phyloP scores from a whole-genome alignment of 2,329 filamentous ascomycete species.

The Rutstroemia sydowiana region DNA sequence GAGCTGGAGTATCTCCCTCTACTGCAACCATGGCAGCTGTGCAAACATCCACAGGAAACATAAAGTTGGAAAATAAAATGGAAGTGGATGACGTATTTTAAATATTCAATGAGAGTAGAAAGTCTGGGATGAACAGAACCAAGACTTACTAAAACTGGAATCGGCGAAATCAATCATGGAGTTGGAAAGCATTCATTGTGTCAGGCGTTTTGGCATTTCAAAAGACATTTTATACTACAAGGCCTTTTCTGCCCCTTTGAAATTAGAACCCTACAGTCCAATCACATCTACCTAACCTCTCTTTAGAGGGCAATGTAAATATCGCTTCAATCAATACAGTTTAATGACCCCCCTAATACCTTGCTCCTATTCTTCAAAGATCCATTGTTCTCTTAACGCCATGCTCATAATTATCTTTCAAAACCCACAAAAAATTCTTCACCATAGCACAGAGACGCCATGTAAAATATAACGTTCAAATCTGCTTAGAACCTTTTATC shows the following conservation, averaged over 20 bases:
- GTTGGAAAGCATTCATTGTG: neutral
- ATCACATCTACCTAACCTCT: conserved; percentile 3
- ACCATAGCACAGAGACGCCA: neutral
- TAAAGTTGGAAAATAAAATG: conserved; percentile 34
- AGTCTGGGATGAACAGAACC: neutral
- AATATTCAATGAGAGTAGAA: neutral
- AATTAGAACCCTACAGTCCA: conserved; percentile 14
- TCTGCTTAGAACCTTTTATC: neutral
- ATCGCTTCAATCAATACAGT: conserved; percentile 20
- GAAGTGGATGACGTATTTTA: conserved; percentile 43
- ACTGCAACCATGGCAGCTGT: conserved; percentile 33
- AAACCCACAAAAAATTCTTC: conserved; percentile 8
- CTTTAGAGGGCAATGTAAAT: conserved; percentile 18
- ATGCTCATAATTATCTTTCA: conserved; percentile 22
- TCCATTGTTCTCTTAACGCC: conserved; percentile 24
- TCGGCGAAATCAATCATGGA: neutral
- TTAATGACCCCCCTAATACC: conserved; percentile 16
- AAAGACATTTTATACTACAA: neutral
- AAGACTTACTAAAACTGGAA: neutral
- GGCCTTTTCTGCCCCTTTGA: conserved; percentile 4
- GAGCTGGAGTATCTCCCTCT: conserved; percentile 23
- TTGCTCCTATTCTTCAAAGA: conserved; percentile 6
- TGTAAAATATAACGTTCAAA: conserved; percentile 4
- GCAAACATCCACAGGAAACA: conserved; percentile 28
- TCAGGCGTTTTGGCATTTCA: neutral